Percentiles rank a stretch among this genome's conserved stretches.
Conservation (phyloP, 441 rosid species). For the Euphorbia celastroides region DNA sequence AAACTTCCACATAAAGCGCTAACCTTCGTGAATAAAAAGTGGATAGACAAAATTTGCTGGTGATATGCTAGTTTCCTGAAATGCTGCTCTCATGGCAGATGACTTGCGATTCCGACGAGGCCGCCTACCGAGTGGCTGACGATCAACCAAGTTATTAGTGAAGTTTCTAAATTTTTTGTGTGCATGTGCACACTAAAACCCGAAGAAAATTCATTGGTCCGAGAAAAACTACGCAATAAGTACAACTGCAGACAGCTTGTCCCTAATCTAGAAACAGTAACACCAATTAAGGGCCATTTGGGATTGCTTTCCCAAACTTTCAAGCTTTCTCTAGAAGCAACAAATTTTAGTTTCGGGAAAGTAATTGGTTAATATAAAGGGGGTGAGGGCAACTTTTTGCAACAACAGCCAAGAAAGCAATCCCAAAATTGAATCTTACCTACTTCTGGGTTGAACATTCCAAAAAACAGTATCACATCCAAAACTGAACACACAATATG, state of each 20-base stretch:
- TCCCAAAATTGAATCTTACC: too few relatives aligned
- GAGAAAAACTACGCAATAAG: background rate
- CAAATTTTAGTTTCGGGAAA: too few relatives aligned
- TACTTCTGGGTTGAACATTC: background rate
- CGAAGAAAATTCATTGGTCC: background rate
- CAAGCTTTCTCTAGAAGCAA: too few relatives aligned
- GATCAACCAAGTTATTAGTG: too few relatives aligned
- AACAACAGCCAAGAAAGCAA: too few relatives aligned
- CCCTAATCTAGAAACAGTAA: background rate
- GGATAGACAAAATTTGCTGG: slow-evolving; percentile 93
- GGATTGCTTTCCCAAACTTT: too few relatives aligned
- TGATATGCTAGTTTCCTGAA: slow-evolving; percentile 78
- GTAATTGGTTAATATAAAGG: too few relatives aligned
- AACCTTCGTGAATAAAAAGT: slow-evolving; percentile 94
- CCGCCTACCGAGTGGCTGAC: slow-evolving; percentile 67
- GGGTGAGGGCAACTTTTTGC: too few relatives aligned
- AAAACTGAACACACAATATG: background rate
- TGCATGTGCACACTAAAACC: background rate
- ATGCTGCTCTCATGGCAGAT: slow-evolving; percentile 60
- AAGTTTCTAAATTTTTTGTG: background rate
- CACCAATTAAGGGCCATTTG: background rate
- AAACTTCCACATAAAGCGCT: slow-evolving; percentile 13
- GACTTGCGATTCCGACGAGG: slow-evolving; percentile 85
- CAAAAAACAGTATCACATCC: background rate
- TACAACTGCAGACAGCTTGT: background rate